Evolutionary conservation across 306 rosid species (phyloP), one percentile per base, ranked within the genome.

Genomic region (Senna tora): DNA sequence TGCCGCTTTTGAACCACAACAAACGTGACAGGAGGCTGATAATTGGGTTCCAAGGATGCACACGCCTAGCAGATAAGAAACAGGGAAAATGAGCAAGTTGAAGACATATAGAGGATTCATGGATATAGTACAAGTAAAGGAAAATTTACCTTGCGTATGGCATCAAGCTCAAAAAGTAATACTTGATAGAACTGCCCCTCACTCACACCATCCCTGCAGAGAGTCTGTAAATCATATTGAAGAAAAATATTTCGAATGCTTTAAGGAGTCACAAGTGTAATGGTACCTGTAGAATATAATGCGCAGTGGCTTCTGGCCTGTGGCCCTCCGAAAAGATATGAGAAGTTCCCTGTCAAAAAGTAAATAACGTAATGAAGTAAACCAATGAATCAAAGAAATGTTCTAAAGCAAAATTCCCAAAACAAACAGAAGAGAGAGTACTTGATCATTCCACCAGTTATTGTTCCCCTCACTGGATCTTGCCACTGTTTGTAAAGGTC

Each of bases 171-270:
- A 53, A 87, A 88, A 25, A 93, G 82, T 81, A 93, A 82, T 82
- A 93, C 97, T 74, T 93, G 98, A 74, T 93, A 91, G 78, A 93
- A 93, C 77, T 93, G 98, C 1, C 98, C 98, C 69, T 93, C 98
- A 32, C 98, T 93, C 16, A 93, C 98, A 19, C 98, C 98, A 69
- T 93, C 98, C 92, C 98, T 93, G 78, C 30, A 78, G 36, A 51
- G 8, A 7, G 53, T 2, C 53, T 4, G 63, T 46, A 67, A 6
- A 42, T 5, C 15, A 47, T 69, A 65, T 43, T 72, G 0, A 22
- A 43, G 25, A n/a, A 39, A 38, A 16, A 42, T 41, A 61, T 1
- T 51, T 0, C 7, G 43, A 17, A 46, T 11, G 46, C 20, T 39
- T 5, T 62, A 11, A 39, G 39, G 7, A 19, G 17, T 9, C 11